Evolutionary conservation across 352 stramenopile species (phyloP), one percentile per base, ranked within the genome.

Genomic region (Phytophthora agathidicida): DNA sequence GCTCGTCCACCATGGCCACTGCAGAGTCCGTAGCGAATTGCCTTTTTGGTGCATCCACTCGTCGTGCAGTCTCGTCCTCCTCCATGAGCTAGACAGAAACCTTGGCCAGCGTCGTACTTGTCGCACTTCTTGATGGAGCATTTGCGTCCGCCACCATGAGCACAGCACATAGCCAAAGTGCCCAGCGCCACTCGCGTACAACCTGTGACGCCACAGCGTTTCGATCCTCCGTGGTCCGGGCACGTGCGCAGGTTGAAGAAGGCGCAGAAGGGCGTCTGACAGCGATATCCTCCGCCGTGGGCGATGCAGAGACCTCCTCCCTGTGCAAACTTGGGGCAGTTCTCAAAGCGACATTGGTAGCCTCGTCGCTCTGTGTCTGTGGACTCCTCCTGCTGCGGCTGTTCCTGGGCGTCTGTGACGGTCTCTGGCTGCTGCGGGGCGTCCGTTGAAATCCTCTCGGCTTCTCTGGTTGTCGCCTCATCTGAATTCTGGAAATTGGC

Each of bases 1-100:
- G 79, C 81, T 17, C 81, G 81, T 35, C 83, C 83, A 37, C 83
- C 83, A 52, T 92, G 85, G 23, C 77, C 71, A 47, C 82, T 90
- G 51, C 84, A 94, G 8, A 89, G 57, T 9, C 84, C 84, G 38
- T 88, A 92, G 24, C 84, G 84, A 61, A 91, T 88, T 30, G 85
- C 80, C 44, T 84, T 89, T 66, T 94, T 91, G 9, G 44, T 74
- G 59, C 84, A 94, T 4, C 73, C 82, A 7, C 68, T 77, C 13
- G 76, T 71, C 9, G 62, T 73, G 53, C 84, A 94, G 22, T 73
- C 59, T 20, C 83, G 76, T 13, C 85, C 83, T n/a, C 83, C 85
- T 32, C 83, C 85, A 54, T 94, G 83, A 13, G 78, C 65, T 20
- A 92, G 69, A 48, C 85, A 94, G 10, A 83, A 65, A 0, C 85